Conservation (phyloP, 345 rosid genomes). For the Crucihimalaya himalaica region DNA sequence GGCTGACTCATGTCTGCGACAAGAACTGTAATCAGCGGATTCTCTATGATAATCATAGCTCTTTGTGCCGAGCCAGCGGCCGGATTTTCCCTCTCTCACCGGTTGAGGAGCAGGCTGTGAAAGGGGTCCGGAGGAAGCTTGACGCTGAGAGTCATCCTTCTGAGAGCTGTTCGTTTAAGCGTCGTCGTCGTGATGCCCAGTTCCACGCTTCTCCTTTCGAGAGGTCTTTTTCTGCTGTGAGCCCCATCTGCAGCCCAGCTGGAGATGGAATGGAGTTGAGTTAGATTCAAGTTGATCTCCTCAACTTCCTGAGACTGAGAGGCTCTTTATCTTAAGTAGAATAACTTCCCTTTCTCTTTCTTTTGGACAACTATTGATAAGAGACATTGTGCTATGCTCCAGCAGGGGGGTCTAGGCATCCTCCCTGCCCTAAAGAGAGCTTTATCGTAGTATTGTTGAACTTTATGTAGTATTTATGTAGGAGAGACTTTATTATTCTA, state of each 20-base stretch:
- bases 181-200: slow-evolving; percentile 77
- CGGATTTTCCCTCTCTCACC: slow-evolving; percentile 73
- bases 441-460: slow-evolving; percentile 48
- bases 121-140: slow-evolving; percentile 95
- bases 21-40: slow-evolving; percentile 98
- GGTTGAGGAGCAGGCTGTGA: slow-evolving; percentile 87
- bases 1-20: slow-evolving; percentile 96
- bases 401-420: slow-evolving; percentile 47
- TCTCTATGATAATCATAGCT: slow-evolving; percentile 92
- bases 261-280: slow-evolving; percentile 96
- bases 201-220: slow-evolving; percentile 86
- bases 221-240: slow-evolving; percentile 87
- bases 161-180: slow-evolving; percentile 81
- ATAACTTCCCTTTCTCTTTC: slow-evolving; percentile 42
- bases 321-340: slow-evolving; percentile 40
- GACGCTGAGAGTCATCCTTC: slow-evolving; percentile 72
- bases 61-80: slow-evolving; percentile 88
- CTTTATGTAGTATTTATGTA: slow-evolving; percentile 41
- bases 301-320: slow-evolving; percentile 24
- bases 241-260: slow-evolving; percentile 89
- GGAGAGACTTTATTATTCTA: slow-evolving; percentile 40
- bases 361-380: slow-evolving; percentile 49
- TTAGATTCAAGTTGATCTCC: slow-evolving; percentile 53
- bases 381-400: slow-evolving; percentile 53
- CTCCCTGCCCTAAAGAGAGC: slow-evolving; percentile 60